Percentiles rank a stretch among this genome's conserved stretches.
Evolutionary conservation across 306 rosid species (phyloP).

Genomic region (peach (Prunus persica)): DNA sequence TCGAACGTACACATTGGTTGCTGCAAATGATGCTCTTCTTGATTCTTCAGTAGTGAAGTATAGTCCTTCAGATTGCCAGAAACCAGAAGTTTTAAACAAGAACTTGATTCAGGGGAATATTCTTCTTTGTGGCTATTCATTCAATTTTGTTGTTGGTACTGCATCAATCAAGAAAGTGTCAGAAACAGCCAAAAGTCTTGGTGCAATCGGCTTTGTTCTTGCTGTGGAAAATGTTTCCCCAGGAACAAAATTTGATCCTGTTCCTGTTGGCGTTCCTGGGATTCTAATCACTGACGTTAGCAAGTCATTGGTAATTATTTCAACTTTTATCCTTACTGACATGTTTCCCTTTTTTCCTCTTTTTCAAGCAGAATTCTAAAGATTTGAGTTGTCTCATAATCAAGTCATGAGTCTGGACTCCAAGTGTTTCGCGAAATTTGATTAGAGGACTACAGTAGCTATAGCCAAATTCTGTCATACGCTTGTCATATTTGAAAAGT

Average conservation of each 20-base stretch:
- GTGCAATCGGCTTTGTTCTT: constrained; percentile 96
- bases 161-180: constrained; percentile 88
- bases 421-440: background rate
- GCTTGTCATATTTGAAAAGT: background rate
- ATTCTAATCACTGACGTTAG: constrained; percentile 76
- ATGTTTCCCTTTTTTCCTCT: background rate
- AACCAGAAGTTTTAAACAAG: constrained; percentile 86
- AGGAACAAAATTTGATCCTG: constrained; percentile 94
- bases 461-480: background rate
- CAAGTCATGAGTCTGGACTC: background rate
- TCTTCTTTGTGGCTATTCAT: constrained; percentile 98
- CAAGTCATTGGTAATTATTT: constrained; percentile 66
- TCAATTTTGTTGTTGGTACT: constrained; percentile 82
- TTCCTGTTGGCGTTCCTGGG: constrained; percentile 89
- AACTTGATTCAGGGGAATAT: constrained; percentile 85
- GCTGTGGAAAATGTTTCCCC: constrained; percentile 92
- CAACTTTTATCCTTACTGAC: constrained; percentile 2
- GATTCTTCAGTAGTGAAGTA: constrained; percentile 83
- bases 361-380: background rate
- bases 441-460: background rate
- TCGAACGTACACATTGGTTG: constrained; percentile 74
- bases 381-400: background rate
- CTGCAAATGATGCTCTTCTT: constrained; percentile 86
- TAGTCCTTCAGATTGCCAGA: constrained; percentile 96
- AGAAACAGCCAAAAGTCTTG: constrained; percentile 88